A percentile compares a stretch with the other conserved stretches of the same genome.
Conservation (phyloP, 2,329 filamentous ascomycete genomes). For the Ambrosiella beaveri region DNA sequence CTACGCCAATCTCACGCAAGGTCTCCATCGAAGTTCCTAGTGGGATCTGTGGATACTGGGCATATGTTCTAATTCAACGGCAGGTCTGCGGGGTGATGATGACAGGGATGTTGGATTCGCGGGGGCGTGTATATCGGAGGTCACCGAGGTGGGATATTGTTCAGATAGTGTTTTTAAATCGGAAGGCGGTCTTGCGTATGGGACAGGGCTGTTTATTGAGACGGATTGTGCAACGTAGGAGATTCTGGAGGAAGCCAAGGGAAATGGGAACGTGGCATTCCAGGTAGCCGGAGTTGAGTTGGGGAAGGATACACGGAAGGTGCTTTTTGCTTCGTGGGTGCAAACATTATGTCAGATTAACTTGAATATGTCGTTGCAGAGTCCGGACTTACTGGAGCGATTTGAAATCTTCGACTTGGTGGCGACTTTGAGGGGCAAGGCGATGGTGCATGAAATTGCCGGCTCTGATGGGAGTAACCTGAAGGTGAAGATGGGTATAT, state of each 20-base stretch:
- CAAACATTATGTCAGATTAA: constrained; percentile 1
- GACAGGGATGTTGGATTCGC: background rate
- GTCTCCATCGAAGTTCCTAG: background rate
- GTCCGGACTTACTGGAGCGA: background rate
- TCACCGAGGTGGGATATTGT: constrained; percentile 5
- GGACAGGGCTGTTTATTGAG: constrained; percentile 3
- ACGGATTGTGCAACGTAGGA: constrained; percentile 9
- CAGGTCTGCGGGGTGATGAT: constrained; percentile 8
- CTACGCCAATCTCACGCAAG: constrained; percentile 2
- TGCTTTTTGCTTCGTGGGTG: constrained; percentile 8
- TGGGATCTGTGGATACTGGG: constrained; percentile 10
- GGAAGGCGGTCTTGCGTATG: background rate
- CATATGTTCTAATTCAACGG: constrained; percentile 9
- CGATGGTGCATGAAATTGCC: constrained; percentile 3
- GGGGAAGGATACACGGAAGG: constrained; percentile 8
- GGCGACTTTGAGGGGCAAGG: constrained; percentile 4
- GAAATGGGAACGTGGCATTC: background rate
- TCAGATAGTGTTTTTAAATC: constrained; percentile 7
- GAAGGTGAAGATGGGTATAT: constrained; percentile 9
- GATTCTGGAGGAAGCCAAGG: background rate
- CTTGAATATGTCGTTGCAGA: constrained; percentile 3
- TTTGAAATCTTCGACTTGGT: constrained; percentile 4
- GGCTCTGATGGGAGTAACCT: constrained; percentile 6
- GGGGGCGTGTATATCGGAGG: background rate
- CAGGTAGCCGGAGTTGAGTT: constrained; percentile 6